Evolutionary conservation across 2,329 filamentous ascomycete genomes (phyloP), one percentile per base, ranked within the genome.

Genomic region (Blumeria hordei): DNA sequence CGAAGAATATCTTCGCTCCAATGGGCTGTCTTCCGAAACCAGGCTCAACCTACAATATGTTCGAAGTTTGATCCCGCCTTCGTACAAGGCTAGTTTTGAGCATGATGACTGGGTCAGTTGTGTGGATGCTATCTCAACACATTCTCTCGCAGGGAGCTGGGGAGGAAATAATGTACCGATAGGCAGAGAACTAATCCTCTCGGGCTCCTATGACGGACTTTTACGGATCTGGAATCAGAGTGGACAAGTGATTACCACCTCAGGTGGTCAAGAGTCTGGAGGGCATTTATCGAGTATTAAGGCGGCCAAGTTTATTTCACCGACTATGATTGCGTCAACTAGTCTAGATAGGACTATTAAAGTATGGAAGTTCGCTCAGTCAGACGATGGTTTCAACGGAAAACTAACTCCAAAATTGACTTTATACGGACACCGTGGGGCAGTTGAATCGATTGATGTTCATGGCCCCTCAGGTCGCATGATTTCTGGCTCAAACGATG

Each of bases 21-120:
- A 92, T 64, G 90, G 90, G 53, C 81, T 96, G 58, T 94, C 87
- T 18, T 78, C 87, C 44, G 92, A 98, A 71, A 84, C 82, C 4
- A 90, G 83, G 3, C 71, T 98, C 54, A 83, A 82, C 37, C 76
- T 98, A 56, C 88, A 96, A 71, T 98, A 96, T 69, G 87, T 95
- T 37, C 83, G 88, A 63, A 92, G 88, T 59, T 72, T 95, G 61
- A 80, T 95, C 57, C 92, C 92, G 7, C 92, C 92, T 16, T 74
- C 85, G 37, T 90, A 92, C 67, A 81, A 94, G 62, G 83, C 88
- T 11, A 92, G 85, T 65, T 98, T 94, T 67, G 83, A 95, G 70
- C 90, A 98, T 67, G 88, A 98, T 64, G 92, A 96, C 68, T 98
- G 92, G 92, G 85, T 98, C 52, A 86, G 85, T 66, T 77, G 78